Conservation (phyloP, 768 basidiomycete genomes). For the Agrocybe praecox region DNA sequence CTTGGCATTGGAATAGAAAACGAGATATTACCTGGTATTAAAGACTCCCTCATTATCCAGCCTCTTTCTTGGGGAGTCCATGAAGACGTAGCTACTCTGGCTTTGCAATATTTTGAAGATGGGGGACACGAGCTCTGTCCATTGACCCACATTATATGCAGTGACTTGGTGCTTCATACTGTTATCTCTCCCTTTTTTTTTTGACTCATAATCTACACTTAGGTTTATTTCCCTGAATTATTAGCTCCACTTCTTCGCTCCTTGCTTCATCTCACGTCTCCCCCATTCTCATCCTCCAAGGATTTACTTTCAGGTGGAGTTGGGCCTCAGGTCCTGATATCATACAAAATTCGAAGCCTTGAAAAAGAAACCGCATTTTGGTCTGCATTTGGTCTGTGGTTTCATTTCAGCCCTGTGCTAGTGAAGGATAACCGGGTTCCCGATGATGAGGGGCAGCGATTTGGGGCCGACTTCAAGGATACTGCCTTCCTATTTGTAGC, state of each 20-base stretch:
- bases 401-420: slow-evolving; percentile 61
- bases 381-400: slow-evolving; percentile 82
- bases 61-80: slow-evolving; percentile 74
- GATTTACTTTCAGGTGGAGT: slow-evolving; percentile 1
- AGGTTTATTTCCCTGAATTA: slow-evolving; percentile 89
- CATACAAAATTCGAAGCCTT: slow-evolving; percentile 78
- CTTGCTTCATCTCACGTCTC: slow-evolving; percentile 71
- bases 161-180: slow-evolving; percentile 68
- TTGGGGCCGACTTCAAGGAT: slow-evolving; percentile 44
- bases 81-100: slow-evolving; percentile 42
- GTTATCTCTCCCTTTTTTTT: background rate
- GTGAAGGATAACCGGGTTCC: slow-evolving; percentile 22
- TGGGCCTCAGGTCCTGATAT: slow-evolving; percentile 54
- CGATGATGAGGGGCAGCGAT: slow-evolving; percentile 38
- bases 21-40: background rate
- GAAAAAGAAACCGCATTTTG: slow-evolving; percentile 77
- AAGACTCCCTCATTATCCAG: slow-evolving; percentile 39
- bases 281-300: slow-evolving; percentile 34
- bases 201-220: slow-evolving; percentile 1
- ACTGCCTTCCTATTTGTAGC: slow-evolving; percentile 65
- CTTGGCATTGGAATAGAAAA: background rate
- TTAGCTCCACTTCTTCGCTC: slow-evolving; percentile 76
- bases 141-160: slow-evolving; percentile 75
- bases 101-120: slow-evolving; percentile 34
- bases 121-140: slow-evolving; percentile 5